Evolutionary conservation across 768 basidiomycete species (phyloP).

Genomic region (Lactarius vividus): DNA sequence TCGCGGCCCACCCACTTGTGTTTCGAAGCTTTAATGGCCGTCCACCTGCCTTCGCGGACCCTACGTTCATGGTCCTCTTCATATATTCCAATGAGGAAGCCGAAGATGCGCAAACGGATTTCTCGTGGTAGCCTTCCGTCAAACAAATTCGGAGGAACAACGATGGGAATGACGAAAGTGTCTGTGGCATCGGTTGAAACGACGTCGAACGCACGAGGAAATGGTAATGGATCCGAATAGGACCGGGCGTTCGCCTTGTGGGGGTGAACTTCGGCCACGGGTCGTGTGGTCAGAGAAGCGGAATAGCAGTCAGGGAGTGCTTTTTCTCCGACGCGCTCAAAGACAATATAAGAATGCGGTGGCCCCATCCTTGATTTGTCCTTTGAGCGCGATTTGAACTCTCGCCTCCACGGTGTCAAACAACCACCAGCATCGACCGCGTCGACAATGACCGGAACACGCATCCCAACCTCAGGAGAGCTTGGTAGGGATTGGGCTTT

Average conservation of each 20-base stretch:
- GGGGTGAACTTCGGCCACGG: conserved; percentile 27
- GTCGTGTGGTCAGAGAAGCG: conserved; percentile 22
- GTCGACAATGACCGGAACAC: conserved; percentile 21
- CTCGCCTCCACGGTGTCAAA: conserved; percentile 45
- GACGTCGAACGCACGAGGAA: conserved; percentile 46
- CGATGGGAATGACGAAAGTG: conserved; percentile 45
- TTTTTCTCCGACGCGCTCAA: conserved; percentile 16
- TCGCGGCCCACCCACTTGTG: conserved; percentile 75
- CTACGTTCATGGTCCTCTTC: conserved; percentile 54
- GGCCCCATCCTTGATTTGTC: conserved; percentile 28
- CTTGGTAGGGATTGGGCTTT: conserved; percentile 26
- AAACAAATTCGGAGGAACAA: conserved; percentile 54
- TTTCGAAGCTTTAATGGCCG: conserved; percentile 56
- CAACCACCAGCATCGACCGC: conserved; percentile 37
- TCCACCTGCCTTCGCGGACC: conserved; percentile 53
- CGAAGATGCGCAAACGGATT: conserved; percentile 59
- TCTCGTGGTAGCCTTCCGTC: conserved; percentile 72
- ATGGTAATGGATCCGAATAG: conserved; percentile 61
- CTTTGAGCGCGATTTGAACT: conserved; percentile 34
- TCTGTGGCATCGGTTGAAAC: conserved; percentile 51
- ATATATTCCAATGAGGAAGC: conserved; percentile 53
- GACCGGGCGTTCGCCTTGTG: conserved; percentile 56
- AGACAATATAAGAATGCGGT: conserved; percentile 17
- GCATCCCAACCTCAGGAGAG: conserved; percentile 15
- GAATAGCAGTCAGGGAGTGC: conserved; percentile 24